Evolutionary conservation across 176 grass and related monocot species (phyloP), one percentile per base, ranked within the genome.

Genomic region (Oryza coarctata): DNA sequence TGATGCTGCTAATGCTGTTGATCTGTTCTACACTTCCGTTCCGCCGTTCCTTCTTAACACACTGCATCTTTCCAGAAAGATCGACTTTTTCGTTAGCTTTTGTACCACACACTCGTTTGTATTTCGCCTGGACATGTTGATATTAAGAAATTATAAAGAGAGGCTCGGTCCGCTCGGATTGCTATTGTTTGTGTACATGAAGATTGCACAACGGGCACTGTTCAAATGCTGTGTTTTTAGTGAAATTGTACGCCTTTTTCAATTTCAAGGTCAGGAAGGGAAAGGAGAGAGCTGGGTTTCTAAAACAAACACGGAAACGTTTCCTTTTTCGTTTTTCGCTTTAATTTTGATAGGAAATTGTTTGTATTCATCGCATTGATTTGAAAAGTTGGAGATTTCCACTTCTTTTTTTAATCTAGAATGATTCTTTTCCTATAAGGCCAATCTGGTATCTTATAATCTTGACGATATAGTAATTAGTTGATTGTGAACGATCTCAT

Each of bases 401-500:
- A 70, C 22, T 23, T 14, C 23, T 13, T 49, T 12, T 74, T 65
- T 44, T 39, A 39, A 0, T 1, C 2, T 20, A 66, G 26, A 50
- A 18, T 64, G 5, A 44, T 44, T 12, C 28, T 62, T 64, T 75
- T 49, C 23, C 30, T 76, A 32, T 34, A 81, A 2, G 36, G 22
- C 6, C 11, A 14, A 64, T 29, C 62, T 3, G 44, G 27, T 14
- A 58, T 14, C 49, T 44, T 63, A 10, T 26, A 43, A 69, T n/a
- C 1, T 31, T 69, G 14, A 57, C 17, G 20, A 55, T 22, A 55
- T 55, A n/a, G 18, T 55, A 38, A 45, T 33, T 74, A 66, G 22
- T 78, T 78, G 15, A 23, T 70, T 78, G 32, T 78, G 34, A 35
- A 83, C 15, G 12, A 79, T 83, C 49, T 17, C 73, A 25, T 68